A percentile compares a stretch with the other conserved stretches of the same genome.
Conservation (phyloP, 768 basidiomycete genomes). For the Amanita fuliginea region DNA sequence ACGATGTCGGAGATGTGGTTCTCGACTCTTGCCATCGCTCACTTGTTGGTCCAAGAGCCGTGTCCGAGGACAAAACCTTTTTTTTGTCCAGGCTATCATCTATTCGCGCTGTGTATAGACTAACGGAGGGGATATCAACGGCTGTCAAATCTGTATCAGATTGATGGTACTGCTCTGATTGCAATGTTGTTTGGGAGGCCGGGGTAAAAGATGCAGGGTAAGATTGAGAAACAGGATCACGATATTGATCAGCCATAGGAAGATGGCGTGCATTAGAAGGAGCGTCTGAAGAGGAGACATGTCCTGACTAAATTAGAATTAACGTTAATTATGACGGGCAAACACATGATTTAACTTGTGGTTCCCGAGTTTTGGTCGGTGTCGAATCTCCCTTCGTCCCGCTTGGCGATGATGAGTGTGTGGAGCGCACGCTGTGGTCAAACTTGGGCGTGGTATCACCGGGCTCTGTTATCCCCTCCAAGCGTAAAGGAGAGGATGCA, state of each 20-base stretch:
- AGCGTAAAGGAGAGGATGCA: constrained; percentile 35
- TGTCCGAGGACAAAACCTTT: background rate
- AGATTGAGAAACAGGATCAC: background rate
- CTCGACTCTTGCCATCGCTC: constrained; percentile 8
- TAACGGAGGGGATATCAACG: constrained; percentile 19
- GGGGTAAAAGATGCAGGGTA: background rate
- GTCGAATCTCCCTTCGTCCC: background rate
- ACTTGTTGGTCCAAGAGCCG: background rate
- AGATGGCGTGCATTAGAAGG: background rate
- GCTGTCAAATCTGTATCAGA: constrained; percentile 32
- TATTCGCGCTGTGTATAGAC: constrained; percentile 11
- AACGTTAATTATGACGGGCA: background rate
- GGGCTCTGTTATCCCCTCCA: constrained; percentile 47
- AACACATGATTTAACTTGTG: background rate
- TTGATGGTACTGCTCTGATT: constrained; percentile 18
- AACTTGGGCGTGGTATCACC: constrained; percentile 10
- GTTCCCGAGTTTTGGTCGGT: background rate
- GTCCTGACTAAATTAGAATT: background rate
- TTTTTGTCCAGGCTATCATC: background rate
- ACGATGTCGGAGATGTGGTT: constrained; percentile 16
- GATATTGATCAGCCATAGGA: background rate
- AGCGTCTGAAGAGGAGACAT: background rate
- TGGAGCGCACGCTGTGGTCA: constrained; percentile 11
- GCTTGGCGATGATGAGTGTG: constrained; percentile 10
- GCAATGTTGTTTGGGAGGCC: background rate